Evolutionary conservation across 176 grass and related monocot genomes (phyloP), one percentile per base, ranked within the genome.

Genomic region (Triticum monococcum): DNA sequence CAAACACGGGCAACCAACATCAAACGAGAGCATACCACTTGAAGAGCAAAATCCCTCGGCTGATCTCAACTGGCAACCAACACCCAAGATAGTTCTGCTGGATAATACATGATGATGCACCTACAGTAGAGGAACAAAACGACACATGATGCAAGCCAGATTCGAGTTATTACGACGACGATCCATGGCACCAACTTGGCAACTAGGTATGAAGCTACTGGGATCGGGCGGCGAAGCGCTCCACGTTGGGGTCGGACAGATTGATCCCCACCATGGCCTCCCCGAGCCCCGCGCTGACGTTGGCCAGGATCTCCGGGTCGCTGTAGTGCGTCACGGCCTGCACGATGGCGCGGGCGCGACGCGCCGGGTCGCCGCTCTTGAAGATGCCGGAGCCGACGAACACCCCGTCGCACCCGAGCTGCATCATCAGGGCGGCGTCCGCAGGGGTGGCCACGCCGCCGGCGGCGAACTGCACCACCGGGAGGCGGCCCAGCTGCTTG

Each of bases 231-330:
- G 91, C 91, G 24, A 87, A 92, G 82, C 87, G 85, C 84, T 92
- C 91, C 41, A 89, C 87, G 66, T 81, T 87, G 32, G 74, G n/a
- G 45, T 92, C 87, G 38, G 41, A 77, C 41, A 92, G 87, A 68
- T 92, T 92, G 79, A 92, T 92, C 14, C 87, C 91, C n/a, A 92
- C 87, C 91, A 92, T 92, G 9, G 91, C 87, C 63, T 92, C 91
- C 4, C 84, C 84, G 10, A 92, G 80, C 9, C 91, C 91, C 9
- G 41, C 67, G 87, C 91, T 92, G 54, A 92, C 75, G 17, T 92
- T 81, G 0, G 91, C 73, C 20, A 92, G 87, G 71, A 92, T 78
- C 52, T 92, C 87, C 3, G 87, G 87, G 26, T 92, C 91, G 23
- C 65, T 89, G 91, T 92, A 92, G 54, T 92, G 87, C 16, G 91